phyloP scores from a whole-genome alignment of 768 basidiomycete species.

The Steccherinum ochraceum region DNA sequence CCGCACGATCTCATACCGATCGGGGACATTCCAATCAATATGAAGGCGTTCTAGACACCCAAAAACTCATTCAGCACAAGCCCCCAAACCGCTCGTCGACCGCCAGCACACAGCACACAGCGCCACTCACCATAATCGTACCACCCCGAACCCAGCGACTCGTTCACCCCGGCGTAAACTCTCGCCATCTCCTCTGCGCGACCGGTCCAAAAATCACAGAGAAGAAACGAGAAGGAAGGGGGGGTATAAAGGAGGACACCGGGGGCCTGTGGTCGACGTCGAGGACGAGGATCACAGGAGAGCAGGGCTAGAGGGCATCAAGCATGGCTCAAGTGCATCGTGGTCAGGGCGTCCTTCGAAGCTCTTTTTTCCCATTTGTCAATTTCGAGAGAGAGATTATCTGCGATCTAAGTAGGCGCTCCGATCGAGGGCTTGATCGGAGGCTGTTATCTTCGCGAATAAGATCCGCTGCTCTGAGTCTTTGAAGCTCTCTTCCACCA shows the following conservation, averaged over 20 bases:
- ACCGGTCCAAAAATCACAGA: constrained; percentile 35
- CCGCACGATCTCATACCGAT: constrained; percentile 94
- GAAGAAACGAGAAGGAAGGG: constrained; percentile 25
- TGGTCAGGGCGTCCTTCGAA: background rate
- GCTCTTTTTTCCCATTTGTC: no score
- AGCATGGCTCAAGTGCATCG: background rate
- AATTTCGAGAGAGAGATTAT: no score
- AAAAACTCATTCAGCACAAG: background rate
- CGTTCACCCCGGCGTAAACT: constrained; percentile 85
- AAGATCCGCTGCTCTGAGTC: no score
- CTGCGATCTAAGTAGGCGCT: background rate
- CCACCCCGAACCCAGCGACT: constrained; percentile 81
- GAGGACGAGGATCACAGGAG: background rate
- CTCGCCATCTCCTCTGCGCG: no score
- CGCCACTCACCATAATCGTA: constrained; percentile 82
- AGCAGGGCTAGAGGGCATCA: background rate
- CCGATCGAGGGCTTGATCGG: no score
- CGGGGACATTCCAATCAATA: constrained; percentile 93
- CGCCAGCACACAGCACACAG: background rate
- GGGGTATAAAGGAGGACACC: background rate
- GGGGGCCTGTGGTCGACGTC: no score
- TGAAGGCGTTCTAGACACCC: constrained; percentile 71
- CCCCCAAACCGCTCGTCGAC: background rate
- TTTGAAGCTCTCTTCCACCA: no score
- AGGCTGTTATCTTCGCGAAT: no score